A percentile compares a stretch with the other conserved stretches of the same genome.
Evolutionary conservation across 1,284 basidiomycete species (phyloP).

Genomic region (Cryptococcus floricola): DNA sequence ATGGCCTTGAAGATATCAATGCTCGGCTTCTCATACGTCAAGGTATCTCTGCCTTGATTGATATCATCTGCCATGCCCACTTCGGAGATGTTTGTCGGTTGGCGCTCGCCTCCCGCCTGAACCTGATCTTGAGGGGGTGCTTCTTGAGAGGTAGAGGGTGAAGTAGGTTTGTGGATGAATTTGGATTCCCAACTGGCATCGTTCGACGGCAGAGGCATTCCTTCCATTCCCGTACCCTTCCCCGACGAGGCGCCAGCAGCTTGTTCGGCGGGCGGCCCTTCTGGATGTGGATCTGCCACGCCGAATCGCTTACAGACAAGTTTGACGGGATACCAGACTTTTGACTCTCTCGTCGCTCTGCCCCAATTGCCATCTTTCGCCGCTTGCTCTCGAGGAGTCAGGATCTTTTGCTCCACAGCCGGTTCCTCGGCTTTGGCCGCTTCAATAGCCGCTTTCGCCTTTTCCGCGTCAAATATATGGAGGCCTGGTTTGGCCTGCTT

Average conservation of each 20-base stretch:
- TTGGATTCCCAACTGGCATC: conserved; percentile 39
- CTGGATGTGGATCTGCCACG: conserved; percentile 74
- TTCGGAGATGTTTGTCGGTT: conserved; percentile 53
- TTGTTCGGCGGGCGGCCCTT: conserved; percentile 36
- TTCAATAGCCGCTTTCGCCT: conserved; percentile 32
- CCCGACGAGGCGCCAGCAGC: conserved; percentile 2
- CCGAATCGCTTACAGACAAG: conserved; percentile 93
- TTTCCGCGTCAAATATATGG: conserved; percentile 57
- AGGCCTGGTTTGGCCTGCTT: conserved; percentile 66
- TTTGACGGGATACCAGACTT: conserved; percentile 71
- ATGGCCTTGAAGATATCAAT: conserved; percentile 95
- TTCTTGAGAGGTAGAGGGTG: neutral
- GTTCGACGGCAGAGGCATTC: conserved; percentile 25
- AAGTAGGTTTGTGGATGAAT: conserved; percentile 30
- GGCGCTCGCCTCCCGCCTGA: conserved; percentile 6
- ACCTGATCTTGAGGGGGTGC: too few relatives aligned
- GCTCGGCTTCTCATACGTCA: conserved; percentile 78
- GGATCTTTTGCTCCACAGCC: conserved; percentile 42
- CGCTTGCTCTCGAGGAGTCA: conserved; percentile 72
- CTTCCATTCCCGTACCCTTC: conserved; percentile 1
- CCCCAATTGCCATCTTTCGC: conserved; percentile 85
- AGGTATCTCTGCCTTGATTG: conserved; percentile 73
- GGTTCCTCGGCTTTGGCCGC: conserved; percentile 48
- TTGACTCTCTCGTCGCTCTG: conserved; percentile 68
- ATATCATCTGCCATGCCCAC: conserved; percentile 87